Evolutionary conservation across 2,329 filamentous ascomycete species (phyloP).

Genomic region (Dendrostoma leiphaemia): DNA sequence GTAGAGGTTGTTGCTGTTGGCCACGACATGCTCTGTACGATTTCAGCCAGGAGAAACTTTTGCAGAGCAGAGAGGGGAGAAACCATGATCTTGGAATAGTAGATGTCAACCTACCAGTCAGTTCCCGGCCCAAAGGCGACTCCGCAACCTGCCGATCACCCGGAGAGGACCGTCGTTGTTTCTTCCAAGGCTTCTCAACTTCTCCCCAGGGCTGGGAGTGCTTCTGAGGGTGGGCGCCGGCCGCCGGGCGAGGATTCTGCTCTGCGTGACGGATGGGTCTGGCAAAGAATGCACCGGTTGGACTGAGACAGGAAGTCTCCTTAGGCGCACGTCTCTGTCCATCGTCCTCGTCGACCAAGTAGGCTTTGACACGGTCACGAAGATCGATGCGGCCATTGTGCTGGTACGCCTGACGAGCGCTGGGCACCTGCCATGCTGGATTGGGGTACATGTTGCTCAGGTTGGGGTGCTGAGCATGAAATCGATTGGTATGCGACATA

Average conservation of each 20-base stretch:
- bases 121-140: conserved; percentile 2
- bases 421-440: not conserved
- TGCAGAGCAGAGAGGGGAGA: not conserved
- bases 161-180: not conserved
- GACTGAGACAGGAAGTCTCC: not conserved
- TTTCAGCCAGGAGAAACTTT: not conserved
- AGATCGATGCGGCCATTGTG: not conserved
- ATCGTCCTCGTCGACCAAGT: not conserved
- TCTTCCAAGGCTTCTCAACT: not conserved
- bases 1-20: conserved; percentile 9
- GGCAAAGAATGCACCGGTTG: conserved; percentile 16
- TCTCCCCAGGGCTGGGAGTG: not conserved
- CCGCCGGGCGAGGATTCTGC: not conserved
- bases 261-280: not conserved
- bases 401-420: not conserved
- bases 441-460: not conserved
- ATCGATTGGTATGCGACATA: too few species aligned
- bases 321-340: not conserved
- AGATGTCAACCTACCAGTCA: not conserved
- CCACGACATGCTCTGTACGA: not conserved
- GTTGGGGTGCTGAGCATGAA: not conserved
- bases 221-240: not conserved
- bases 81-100: not conserved
- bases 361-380: not conserved
- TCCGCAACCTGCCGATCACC: not conserved